These are phyloP conservation scores for Trapa incisa DNA, from an alignment of 345 rosid species.

Conservation along the genomic window DNA sequence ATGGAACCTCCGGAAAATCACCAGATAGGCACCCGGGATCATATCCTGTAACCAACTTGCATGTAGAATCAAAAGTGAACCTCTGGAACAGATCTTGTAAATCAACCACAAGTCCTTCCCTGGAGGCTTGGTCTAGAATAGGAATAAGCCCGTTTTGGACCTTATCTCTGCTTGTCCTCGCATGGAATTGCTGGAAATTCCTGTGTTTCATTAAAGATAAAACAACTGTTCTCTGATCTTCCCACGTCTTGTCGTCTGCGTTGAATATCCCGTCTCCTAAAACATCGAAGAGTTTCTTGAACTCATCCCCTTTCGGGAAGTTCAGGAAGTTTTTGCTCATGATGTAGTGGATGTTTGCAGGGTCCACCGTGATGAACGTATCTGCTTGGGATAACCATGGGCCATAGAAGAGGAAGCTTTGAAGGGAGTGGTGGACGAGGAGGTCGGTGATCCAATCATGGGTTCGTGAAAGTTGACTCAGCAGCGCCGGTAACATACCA, in stretches of 20 bases:
- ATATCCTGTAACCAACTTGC: conserved; percentile 24
- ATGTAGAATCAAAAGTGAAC: conserved; percentile 31
- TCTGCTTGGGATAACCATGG: neutral
- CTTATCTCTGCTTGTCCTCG: conserved; percentile 18
- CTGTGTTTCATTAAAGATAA: conserved; percentile 18
- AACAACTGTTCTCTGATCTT: conserved; percentile 29
- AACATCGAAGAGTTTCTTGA: conserved; percentile 32
- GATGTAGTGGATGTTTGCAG: conserved; percentile 39
- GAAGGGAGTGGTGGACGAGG: neutral
- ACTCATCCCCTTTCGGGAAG: conserved; percentile 38
- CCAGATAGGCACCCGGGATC: conserved; percentile 26
- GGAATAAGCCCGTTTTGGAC: conserved; percentile 32
- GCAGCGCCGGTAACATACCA: conserved; percentile 38
- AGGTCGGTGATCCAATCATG: conserved; percentile 1
- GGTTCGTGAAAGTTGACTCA: neutral
- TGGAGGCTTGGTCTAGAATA: conserved; percentile 27
- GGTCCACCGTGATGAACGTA: conserved; percentile 26
- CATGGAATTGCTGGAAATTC: conserved; percentile 15
- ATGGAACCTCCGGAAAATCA: conserved; percentile 18
- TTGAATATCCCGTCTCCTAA: conserved; percentile 52
- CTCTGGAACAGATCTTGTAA: conserved; percentile 36
- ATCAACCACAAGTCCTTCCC: conserved; percentile 22
- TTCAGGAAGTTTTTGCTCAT: conserved; percentile 42
- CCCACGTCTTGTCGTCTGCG: conserved; percentile 33
- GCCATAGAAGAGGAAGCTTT: neutral